Evolutionary conservation across 495 filamentous ascomycete genomes (phyloP), one percentile per base, ranked within the genome.

Genomic region (Aspergillus funiculosus): DNA sequence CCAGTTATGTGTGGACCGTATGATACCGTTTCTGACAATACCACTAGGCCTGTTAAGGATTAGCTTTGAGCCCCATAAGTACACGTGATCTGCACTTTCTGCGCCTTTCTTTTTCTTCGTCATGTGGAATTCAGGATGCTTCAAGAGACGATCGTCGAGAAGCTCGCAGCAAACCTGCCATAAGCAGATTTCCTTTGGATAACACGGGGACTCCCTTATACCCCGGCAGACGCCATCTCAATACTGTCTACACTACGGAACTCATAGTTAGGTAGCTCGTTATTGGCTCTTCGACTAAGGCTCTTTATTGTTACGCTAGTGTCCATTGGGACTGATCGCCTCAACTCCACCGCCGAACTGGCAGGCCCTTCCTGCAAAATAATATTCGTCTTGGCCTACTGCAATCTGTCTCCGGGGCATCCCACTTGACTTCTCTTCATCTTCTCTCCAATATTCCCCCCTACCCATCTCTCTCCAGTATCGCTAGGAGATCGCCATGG

Each of bases 401-500:
- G 29, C 25, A 39, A 11, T 9, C 32, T 25, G 24, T 14, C 24
- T 39, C 34, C 43, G 24, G 29, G 31, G 34, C 19, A 18, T 46
- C 32, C 43, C 17, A 20, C 11, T 45, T 38, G 24, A 30, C 18
- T 28, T 38, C 11, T 26, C 42, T 17, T 34, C 28, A 25, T 9
- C 36, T 38, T 30, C 14, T 48, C 53, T 43, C 37, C 13, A 31
- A 29, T 39, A 15, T 15, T 36, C 29, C 26, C 38, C 22, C 31
- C 14, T 37, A 21, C 20, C 18, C 9, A 21, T n/a, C 15, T 37
- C 32, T 34, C 13, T 24, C 17, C 14, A 28, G 13, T 39, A 18
- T 24, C 4, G 10, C 6, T 22, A 31, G 13, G 28, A 21, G 11
- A 21, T 28, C 43, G 53, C 45, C 41, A 94, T 94, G 88, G 80